These are phyloP conservation scores for Xanthoparmelia taractica DNA, from an alignment of 495 filamentous ascomycete genomes.

Conservation along the genomic window DNA sequence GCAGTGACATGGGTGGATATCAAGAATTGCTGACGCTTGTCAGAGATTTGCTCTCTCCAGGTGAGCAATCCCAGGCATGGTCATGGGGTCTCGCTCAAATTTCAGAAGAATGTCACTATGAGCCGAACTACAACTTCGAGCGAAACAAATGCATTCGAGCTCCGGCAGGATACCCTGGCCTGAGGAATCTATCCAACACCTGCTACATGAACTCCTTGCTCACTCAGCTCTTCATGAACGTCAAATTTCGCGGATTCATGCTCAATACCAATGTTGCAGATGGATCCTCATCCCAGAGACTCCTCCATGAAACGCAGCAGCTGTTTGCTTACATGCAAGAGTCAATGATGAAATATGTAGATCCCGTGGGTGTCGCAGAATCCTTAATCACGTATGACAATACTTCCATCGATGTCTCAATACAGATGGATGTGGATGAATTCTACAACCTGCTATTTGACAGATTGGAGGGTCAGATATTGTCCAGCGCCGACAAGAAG, in stretches of 20 bases:
- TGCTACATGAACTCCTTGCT: constrained; percentile 96
- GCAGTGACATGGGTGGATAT: constrained; percentile 49
- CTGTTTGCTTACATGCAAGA: constrained; percentile 85
- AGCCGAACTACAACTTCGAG: constrained; percentile 53
- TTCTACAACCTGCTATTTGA: constrained; percentile 94
- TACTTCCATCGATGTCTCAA: constrained; percentile 70
- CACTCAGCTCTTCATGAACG: constrained; percentile 96
- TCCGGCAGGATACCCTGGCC: constrained; percentile 68
- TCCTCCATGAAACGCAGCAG: constrained; percentile 69
- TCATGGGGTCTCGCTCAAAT: constrained; percentile 25
- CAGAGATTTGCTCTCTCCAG: constrained; percentile 44
- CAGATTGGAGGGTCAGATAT: constrained; percentile 78
- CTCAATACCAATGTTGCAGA: constrained; percentile 54
- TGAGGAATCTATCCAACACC: constrained; percentile 88
- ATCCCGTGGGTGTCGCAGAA: constrained; percentile 63
- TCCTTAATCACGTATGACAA: constrained; percentile 79
- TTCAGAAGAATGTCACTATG: constrained; percentile 45
- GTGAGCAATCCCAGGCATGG: constrained; percentile 28
- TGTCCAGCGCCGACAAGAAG: constrained; percentile 57
- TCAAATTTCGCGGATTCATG: constrained; percentile 79
- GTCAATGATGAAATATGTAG: constrained; percentile 60
- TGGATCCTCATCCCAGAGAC: constrained; percentile 47
- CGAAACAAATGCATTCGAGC: constrained; percentile 62
- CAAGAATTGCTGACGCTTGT: constrained; percentile 46
- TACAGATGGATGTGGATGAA: constrained; percentile 97